Percentiles rank a stretch among this genome's conserved stretches.
phyloP scores from a whole-genome alignment of 2,329 filamentous ascomycete genomes.

The Sporothrix curviconia region DNA sequence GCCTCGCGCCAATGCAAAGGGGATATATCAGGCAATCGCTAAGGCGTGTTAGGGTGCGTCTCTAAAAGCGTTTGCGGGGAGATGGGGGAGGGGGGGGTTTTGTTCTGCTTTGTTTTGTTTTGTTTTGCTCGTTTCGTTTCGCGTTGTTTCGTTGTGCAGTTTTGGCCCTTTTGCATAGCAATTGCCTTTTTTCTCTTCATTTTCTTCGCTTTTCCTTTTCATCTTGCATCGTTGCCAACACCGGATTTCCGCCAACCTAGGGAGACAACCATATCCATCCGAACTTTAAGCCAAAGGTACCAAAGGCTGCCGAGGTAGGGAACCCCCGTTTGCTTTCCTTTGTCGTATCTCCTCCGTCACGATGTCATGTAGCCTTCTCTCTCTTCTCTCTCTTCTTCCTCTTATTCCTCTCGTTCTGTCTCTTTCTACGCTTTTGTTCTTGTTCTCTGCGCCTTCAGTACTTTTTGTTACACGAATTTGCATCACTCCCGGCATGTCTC shows the following conservation, averaged over 20 bases:
- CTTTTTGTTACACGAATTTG: neutral
- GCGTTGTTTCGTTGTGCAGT: no score
- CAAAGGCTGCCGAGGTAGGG: slow-evolving; percentile 95
- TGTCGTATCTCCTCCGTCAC: slow-evolving; percentile 17
- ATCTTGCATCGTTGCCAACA: slow-evolving; percentile 46
- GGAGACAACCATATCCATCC: slow-evolving; percentile 89
- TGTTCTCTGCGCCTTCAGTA: neutral
- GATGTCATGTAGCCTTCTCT: slow-evolving; percentile 18
- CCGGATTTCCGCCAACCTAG: slow-evolving; percentile 49
- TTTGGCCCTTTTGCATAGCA: no score
- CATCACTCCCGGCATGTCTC: no score
- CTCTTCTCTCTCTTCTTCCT: slow-evolving; percentile 23
- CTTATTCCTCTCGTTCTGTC: slow-evolving; percentile 23
- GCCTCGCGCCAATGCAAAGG: slow-evolving; percentile 1
- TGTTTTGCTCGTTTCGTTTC: slow-evolving; percentile 17
- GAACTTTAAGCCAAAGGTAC: slow-evolving; percentile 81
- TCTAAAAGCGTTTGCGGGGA: neutral
- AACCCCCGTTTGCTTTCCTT: slow-evolving; percentile 29
- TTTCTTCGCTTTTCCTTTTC: slow-evolving; percentile 20
- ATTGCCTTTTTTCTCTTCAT: slow-evolving; percentile 22
- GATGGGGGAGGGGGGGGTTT: no score
- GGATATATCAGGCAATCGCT: neutral
- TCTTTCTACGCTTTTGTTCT: neutral
- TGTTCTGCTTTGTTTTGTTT: neutral
- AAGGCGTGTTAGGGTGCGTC: neutral